Conservation (phyloP, 2,329 filamentous ascomycete species). For the Fusarium sp. region DNA sequence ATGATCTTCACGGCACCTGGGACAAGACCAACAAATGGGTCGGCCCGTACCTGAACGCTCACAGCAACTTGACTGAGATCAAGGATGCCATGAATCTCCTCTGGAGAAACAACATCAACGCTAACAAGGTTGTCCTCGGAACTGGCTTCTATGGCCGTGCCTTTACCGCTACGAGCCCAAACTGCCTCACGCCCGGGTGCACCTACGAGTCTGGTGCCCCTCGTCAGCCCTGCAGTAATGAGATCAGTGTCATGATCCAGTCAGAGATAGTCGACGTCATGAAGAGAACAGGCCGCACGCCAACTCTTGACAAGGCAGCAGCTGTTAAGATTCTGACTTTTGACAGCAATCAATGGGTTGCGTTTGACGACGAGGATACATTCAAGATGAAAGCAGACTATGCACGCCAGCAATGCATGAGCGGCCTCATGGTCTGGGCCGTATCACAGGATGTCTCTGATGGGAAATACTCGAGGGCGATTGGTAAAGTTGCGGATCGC, state of each 20-base stretch:
- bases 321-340: too few species aligned
- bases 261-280: too few species aligned
- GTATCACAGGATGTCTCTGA: not conserved
- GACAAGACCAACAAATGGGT: conserved; percentile 45
- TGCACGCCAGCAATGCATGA: conserved; percentile 44
- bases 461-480: not conserved
- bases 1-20: conserved; percentile 59
- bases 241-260: too few species aligned
- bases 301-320: too few species aligned
- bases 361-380: conserved; percentile 51
- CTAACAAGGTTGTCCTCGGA: conserved; percentile 56
- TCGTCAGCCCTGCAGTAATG: too few species aligned
- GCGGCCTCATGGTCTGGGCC: conserved; percentile 42
- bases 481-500: conserved; percentile 8
- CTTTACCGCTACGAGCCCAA: conserved; percentile 15
- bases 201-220: too few species aligned
- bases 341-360: conserved; percentile 51
- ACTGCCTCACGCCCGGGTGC: conserved; percentile 46
- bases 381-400: conserved; percentile 48
- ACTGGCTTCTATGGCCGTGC: conserved; percentile 58
- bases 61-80: conserved; percentile 64
- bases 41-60: conserved; percentile 53
- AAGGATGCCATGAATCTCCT: conserved; percentile 58
- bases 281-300: too few species aligned
- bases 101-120: conserved; percentile 60